Base-by-base conservation (phyloP, 2,329 filamentous ascomycete species). In the Bipolaris bicolor region DNA sequence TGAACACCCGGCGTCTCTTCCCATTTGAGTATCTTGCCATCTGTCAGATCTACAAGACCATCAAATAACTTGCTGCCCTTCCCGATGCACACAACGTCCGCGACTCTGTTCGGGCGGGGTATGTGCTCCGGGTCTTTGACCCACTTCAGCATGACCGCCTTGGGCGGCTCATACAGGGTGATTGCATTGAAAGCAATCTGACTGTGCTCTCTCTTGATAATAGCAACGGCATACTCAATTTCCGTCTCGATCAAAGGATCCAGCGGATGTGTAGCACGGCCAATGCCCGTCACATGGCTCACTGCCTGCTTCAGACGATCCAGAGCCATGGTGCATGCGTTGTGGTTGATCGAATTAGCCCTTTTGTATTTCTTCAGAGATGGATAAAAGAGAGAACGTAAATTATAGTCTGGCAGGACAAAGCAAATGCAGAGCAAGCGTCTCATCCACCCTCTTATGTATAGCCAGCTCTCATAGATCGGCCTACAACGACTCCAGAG, bases 111-210 rank as follows among this genome's bases (percentile, higher is more conserved):
- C 10, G 92, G 92, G 44, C 86, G 82, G 1, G 86, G 82, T 0
- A 81, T 78, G 10, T 80, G 82, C 16, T 84, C 78, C 1, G 90
- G 86, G 58, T 87, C 82, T 46, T 84, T 86, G 11, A 96, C 78
- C 91, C 91, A 97, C 58, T 84, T 85, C 72, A 87, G 81, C 90
- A 96, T 92, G 68, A 92, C 87, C 48, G 84, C 86, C 82, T 96
- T 97, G 64, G 89, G 89, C 47, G 92, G 92, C 81, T 97, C 92
- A 67, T 87, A 88, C 24, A 96, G 81, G 3, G 91, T 90, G 52
- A 97, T 88, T 2, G 92, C 90, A 80, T 97, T 95, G 84, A 93
- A 96, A 76, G 87, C 86, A 57, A 96, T 82, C 44, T 88, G 81
- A 54, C 86, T 82, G 74, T 96, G 83, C 57, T 88, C 82, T 67